Evolutionary conservation across 495 filamentous ascomycete species (phyloP).

Genomic region (Aspergillus bridgeri): DNA sequence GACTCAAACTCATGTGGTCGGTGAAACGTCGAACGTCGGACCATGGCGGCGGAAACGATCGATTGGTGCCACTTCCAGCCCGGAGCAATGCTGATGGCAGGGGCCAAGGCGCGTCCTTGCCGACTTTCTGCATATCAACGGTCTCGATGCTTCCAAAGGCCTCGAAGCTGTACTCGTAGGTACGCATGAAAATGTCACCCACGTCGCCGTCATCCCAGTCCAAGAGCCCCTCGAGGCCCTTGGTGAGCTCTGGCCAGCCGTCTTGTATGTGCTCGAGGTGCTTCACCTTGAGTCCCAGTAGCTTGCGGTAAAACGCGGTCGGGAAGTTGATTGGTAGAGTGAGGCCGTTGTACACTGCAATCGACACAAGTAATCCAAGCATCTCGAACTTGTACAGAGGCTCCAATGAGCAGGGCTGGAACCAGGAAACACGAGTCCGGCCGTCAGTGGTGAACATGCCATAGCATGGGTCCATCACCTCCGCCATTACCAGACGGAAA

Average conservation of each 20-base stretch:
- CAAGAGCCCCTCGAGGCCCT: slow-evolving; percentile 65
- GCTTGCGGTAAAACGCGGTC: slow-evolving; percentile 73
- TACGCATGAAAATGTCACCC: slow-evolving; percentile 72
- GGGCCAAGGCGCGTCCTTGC: slow-evolving; percentile 40
- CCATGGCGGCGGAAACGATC: slow-evolving; percentile 21
- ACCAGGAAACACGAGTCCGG: slow-evolving; percentile 77
- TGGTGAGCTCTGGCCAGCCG: slow-evolving; percentile 79
- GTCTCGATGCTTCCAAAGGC: slow-evolving; percentile 56
- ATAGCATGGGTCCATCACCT: slow-evolving; percentile 72
- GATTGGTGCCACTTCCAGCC: slow-evolving; percentile 2
- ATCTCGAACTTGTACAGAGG: slow-evolving; percentile 88
- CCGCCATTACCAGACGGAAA: slow-evolving; percentile 75
- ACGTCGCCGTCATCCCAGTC: slow-evolving; percentile 78
- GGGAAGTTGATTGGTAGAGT: slow-evolving; percentile 89
- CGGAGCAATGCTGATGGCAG: slow-evolving; percentile 8
- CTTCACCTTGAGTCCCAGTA: slow-evolving; percentile 62
- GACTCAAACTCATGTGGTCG: slow-evolving; percentile 17
- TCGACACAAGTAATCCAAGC: slow-evolving; percentile 76
- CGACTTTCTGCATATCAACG: slow-evolving; percentile 52
- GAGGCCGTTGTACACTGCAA: slow-evolving; percentile 93
- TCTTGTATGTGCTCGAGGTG: slow-evolving; percentile 73
- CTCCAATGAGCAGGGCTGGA: slow-evolving; percentile 74
- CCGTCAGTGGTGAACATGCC: slow-evolving; percentile 75
- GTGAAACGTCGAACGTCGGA: slow-evolving; percentile 23
- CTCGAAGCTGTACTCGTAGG: slow-evolving; percentile 81